phyloP scores from a whole-genome alignment of 1,139 yeast species.

The Geotrichum carabidarum region DNA sequence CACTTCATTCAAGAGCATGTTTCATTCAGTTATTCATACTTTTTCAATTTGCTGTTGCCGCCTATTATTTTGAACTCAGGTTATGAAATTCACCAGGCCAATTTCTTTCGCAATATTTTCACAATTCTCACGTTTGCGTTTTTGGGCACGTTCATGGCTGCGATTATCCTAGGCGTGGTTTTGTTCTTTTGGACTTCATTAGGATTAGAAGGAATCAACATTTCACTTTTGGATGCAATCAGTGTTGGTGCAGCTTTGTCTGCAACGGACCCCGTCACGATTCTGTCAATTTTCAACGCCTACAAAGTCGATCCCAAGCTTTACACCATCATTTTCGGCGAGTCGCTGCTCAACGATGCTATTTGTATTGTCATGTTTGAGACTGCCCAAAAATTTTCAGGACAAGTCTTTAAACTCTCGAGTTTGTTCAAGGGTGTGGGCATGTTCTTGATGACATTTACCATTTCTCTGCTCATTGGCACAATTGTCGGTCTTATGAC shows the following conservation, averaged over 20 bases:
- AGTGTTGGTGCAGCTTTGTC: constrained; percentile 96
- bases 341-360: constrained; percentile 89
- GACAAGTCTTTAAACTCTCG: constrained; percentile 59
- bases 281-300: constrained; percentile 92
- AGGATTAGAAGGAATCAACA: constrained; percentile 79
- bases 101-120: constrained; percentile 86
- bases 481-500: constrained; percentile 79
- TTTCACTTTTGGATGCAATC: constrained; percentile 91
- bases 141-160: constrained; percentile 90
- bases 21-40: constrained; percentile 86
- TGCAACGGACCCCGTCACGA: constrained; percentile 97
- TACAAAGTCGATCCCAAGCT: constrained; percentile 97
- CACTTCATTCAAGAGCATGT: constrained; percentile 95
- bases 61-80: constrained; percentile 95
- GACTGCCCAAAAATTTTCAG: constrained; percentile 94
- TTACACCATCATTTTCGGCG: constrained; percentile 94
- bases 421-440: constrained; percentile 91
- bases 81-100: constrained; percentile 90
- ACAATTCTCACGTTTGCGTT: constrained; percentile 90
- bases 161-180: constrained; percentile 80
- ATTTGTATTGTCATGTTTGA: constrained; percentile 98
- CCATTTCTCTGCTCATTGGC: constrained; percentile 88
- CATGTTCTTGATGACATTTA: constrained; percentile 84
- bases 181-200: constrained; percentile 83
- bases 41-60: constrained; percentile 86